Percentiles rank a stretch among this genome's conserved stretches.
phyloP scores from a whole-genome alignment of 306 rosid genomes.

The Neltuma alba region DNA sequence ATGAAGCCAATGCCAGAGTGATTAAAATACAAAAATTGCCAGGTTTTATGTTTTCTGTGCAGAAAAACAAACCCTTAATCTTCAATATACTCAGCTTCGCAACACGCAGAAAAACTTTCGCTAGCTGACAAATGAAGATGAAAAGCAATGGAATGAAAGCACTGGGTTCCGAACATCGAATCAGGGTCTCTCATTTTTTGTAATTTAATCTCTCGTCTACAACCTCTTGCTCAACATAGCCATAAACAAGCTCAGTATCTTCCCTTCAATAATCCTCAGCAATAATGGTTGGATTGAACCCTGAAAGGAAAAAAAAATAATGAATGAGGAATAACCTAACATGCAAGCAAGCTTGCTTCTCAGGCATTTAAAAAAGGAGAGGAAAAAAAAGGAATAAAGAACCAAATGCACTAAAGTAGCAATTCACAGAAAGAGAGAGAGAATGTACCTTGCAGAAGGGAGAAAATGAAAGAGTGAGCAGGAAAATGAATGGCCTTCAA shows the following conservation, averaged over 20 bases:
- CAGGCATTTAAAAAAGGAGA: background rate
- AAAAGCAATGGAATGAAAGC: conserved; percentile 42
- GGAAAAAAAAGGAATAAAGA: background rate
- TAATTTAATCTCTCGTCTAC: conserved; percentile 30
- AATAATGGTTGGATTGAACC: conserved; percentile 33
- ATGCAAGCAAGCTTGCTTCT: conserved; percentile 63
- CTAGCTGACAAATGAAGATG: conserved; percentile 44
- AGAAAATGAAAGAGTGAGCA: background rate
- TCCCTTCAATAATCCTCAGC: conserved; percentile 42
- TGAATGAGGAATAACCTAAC: conserved; percentile 69
- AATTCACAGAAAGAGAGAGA: background rate
- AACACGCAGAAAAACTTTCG: conserved; percentile 38
- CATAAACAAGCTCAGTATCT: conserved; percentile 44
- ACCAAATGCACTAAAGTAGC: background rate
- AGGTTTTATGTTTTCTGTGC: conserved; percentile 52
- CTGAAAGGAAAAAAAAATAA: conserved; percentile 20
- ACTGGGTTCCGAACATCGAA: conserved; percentile 40
- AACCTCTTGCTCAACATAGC: conserved; percentile 42
- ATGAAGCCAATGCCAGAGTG: conserved; percentile 45
- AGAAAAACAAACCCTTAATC: conserved; percentile 49
- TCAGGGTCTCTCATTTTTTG: conserved; percentile 71
- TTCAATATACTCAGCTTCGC: conserved; percentile 38
- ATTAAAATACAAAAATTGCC: conserved; percentile 63
- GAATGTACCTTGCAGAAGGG: conserved; percentile 50
- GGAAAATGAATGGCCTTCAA: conserved; percentile 39